Percentiles rank a stretch among this genome's conserved stretches.
Evolutionary conservation across 768 basidiomycete species (phyloP).

Genomic region (Amanita subjunquillea): DNA sequence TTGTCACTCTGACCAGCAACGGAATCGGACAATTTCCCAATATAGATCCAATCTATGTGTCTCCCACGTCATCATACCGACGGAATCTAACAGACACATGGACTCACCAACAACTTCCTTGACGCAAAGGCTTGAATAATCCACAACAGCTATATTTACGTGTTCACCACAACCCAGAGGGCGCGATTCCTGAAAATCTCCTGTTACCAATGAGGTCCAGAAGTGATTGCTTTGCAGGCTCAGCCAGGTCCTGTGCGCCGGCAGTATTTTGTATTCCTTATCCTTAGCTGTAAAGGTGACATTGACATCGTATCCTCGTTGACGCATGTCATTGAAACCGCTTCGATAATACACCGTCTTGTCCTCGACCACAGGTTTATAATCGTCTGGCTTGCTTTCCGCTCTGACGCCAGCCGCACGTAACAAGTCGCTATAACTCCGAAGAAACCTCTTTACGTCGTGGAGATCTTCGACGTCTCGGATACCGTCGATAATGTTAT

Average conservation of each 20-base stretch:
- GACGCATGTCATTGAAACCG: slow-evolving; percentile 24
- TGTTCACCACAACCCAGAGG: slow-evolving; percentile 8
- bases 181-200: slow-evolving; percentile 8
- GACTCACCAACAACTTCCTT: slow-evolving; percentile 14
- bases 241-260: slow-evolving; percentile 30
- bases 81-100: background rate
- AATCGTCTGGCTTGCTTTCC: slow-evolving; percentile 9
- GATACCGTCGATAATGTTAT: slow-evolving; percentile 27
- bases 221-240: slow-evolving; percentile 24
- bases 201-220: slow-evolving; percentile 15
- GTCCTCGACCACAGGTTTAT: slow-evolving; percentile 8
- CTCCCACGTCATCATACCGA: background rate
- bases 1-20: slow-evolving; percentile 15
- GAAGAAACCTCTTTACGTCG: slow-evolving; percentile 24
- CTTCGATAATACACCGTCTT: slow-evolving; percentile 13
- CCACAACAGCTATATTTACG: background rate
- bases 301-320: slow-evolving; percentile 21
- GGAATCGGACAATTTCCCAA: slow-evolving; percentile 9
- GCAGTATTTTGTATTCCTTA: slow-evolving; percentile 14
- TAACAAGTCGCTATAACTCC: slow-evolving; percentile 21
- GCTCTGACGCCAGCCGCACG: slow-evolving; percentile 20
- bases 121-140: background rate
- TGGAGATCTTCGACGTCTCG: slow-evolving; percentile 18
- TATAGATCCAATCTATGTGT: slow-evolving; percentile 4
- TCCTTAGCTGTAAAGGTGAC: slow-evolving; percentile 20